Evolutionary conservation across 164 flowering plant genomes (phyloP).

Genomic region (Paratinospora sagittata): DNA sequence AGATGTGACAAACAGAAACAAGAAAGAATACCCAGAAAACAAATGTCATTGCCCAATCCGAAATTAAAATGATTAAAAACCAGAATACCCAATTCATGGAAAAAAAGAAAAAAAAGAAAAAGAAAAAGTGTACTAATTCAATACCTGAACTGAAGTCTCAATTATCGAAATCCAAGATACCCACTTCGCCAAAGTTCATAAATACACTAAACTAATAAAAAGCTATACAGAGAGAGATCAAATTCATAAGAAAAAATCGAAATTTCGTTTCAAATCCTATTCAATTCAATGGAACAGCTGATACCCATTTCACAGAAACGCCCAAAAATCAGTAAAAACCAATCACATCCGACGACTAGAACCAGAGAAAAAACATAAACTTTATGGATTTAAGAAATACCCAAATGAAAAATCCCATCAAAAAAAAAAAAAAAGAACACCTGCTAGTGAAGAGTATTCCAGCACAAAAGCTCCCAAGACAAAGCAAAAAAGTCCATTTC

Average conservation of each 20-base stretch:
- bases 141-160: not conserved
- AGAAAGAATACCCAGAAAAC: not conserved
- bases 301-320: not conserved
- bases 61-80: not conserved
- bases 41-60: not conserved
- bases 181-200: not conserved
- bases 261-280: not conserved
- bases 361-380: not conserved
- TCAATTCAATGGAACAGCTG: slow-evolving; percentile 4
- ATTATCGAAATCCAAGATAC: not conserved
- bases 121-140: not conserved
- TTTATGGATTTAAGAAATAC: not conserved
- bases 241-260: not conserved
- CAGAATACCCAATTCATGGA: not conserved
- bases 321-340: not conserved
- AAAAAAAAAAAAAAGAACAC: slow-evolving; percentile 19
- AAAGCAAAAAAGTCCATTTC: slow-evolving; percentile 47
- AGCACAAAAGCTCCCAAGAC: slow-evolving; percentile 61
- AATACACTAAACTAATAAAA: not conserved
- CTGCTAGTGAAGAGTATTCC: slow-evolving; percentile 74
- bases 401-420: not conserved
- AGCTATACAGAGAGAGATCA: not conserved
- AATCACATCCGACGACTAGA: not conserved
- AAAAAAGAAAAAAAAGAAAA: not conserved
- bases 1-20: not conserved